These are phyloP conservation scores for Kwoniella mangroviensis DNA, from an alignment of 768 basidiomycete species.

Conservation along the genomic window DNA sequence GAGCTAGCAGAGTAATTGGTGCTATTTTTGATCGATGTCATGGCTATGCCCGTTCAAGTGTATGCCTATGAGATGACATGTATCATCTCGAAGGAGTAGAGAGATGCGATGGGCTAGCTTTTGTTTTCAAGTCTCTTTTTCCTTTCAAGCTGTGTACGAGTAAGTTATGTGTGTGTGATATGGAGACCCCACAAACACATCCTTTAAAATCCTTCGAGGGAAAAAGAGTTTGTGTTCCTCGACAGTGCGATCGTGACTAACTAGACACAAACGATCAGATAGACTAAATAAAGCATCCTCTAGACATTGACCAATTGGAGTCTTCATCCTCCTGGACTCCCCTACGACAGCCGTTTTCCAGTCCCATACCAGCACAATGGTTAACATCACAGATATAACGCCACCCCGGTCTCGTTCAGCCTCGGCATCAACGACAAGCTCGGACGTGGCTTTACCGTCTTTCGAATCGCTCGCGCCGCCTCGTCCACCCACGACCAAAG, in stretches of 20 bases:
- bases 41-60: background rate
- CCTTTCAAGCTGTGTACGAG: background rate
- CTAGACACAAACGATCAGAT: background rate
- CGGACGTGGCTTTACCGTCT: slow-evolving; percentile 36
- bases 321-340: background rate
- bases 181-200: slow-evolving; percentile 9
- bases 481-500: slow-evolving; percentile 48
- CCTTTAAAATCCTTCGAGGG: background rate
- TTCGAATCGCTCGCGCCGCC: slow-evolving; percentile 44
- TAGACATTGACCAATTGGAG: too few relatives aligned
- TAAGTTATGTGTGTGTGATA: background rate
- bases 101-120: too few relatives aligned
- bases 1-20: slow-evolving; percentile 5
- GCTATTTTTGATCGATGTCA: background rate
- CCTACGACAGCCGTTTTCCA: background rate
- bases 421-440: slow-evolving; percentile 39
- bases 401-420: slow-evolving; percentile 23
- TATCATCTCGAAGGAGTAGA: too few relatives aligned
- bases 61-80: too few relatives aligned
- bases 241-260: background rate
- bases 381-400: background rate
- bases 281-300: too few relatives aligned
- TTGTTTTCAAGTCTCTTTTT: background rate
- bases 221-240: background rate
- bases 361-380: background rate